Base-by-base conservation (phyloP, 2,329 filamentous ascomycete genomes). In the Monilinia aucupariae region DNA sequence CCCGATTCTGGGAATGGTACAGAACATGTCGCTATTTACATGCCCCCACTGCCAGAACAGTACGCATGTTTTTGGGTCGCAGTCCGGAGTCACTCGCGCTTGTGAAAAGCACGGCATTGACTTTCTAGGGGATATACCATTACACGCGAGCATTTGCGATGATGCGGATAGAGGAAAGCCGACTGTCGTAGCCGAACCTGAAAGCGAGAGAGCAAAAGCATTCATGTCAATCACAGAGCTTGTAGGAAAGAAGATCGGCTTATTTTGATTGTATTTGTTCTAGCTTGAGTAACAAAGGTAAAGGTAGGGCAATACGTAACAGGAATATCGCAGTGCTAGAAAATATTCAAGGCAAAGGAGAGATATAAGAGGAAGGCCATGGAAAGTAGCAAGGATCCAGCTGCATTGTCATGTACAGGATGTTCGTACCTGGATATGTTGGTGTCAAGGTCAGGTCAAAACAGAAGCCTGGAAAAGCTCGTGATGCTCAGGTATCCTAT, bases 101-200 rank as follows among this genome's bases (percentile, higher is more conserved):
- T 96, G 92, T 71, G 75, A 79, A 41, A 85, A 91, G 64, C 81
- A 92, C 50, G 82, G 83, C 0, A 85, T 97, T 59, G 82, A 88
- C n/a, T 85, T 97, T 67, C 77, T 99, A 3, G 93, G 91, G 1
- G 90, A 97, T 74, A 88, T 99, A 48, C 93, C 93, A 7, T 80
- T 99, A 55, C 91, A 97, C 74, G 86, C 89, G 4, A 85, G 81
- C 58, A 96, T 97, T 27, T 96, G 92, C 64, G 88, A 91, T 62
- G 91, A 97, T 75, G 91, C 90, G 1, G 91, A 96, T 75, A 80
- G 83, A 25, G 94, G 94, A 0, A 91, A 89, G 75, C 94, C 94
- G 4, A 97, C 92, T 0, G 90, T 97, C 0, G 91, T 96, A 2
- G 84, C 91, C 1, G 91, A 96, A 74, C 91, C 93, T 9, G 81